These are phyloP conservation scores for Fusarium sp. DNA, from an alignment of 2,329 filamentous ascomycete genomes.

Conservation along the genomic window DNA sequence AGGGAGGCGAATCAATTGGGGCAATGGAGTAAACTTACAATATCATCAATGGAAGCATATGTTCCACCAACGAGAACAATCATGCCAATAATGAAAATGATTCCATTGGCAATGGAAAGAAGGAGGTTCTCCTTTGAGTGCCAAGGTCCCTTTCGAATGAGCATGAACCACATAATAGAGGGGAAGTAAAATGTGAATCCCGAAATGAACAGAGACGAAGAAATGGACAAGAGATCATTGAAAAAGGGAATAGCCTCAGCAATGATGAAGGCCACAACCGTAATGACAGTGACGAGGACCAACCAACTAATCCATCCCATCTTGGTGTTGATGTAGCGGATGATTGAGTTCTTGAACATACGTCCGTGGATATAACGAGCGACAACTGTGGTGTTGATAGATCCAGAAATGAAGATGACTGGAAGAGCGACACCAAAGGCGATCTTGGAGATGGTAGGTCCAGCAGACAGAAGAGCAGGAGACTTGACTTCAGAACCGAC, in stretches of 20 bases:
- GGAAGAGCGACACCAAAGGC: constrained; percentile 78
- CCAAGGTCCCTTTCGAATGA: constrained; percentile 49
- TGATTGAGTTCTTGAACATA: constrained; percentile 57
- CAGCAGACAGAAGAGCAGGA: constrained; percentile 76
- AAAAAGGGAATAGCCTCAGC: constrained; percentile 81
- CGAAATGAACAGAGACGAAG: constrained; percentile 63
- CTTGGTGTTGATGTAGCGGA: constrained; percentile 61
- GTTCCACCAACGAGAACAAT: constrained; percentile 50
- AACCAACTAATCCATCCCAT: constrained; percentile 68
- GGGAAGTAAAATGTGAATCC: constrained; percentile 58
- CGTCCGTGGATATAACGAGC: constrained; percentile 61
- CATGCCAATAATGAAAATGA: constrained; percentile 49
- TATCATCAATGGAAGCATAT: constrained; percentile 49
- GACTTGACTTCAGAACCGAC: constrained; percentile 72
- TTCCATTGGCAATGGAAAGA: constrained; percentile 42
- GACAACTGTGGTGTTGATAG: constrained; percentile 70
- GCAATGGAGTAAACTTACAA: constrained; percentile 40
- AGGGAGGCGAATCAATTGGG: not conserved
- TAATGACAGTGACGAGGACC: constrained; percentile 66
- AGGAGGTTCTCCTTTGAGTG: constrained; percentile 48
- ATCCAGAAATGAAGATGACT: constrained; percentile 80
- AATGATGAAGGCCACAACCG: constrained; percentile 75
- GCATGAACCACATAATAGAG: constrained; percentile 58
- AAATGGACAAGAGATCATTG: constrained; percentile 71
- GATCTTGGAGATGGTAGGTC: constrained; percentile 69